These are phyloP conservation scores for Chrysosphaeria jannelii DNA, from an alignment of 2,329 filamentous ascomycete genomes.

Conservation along the genomic window DNA sequence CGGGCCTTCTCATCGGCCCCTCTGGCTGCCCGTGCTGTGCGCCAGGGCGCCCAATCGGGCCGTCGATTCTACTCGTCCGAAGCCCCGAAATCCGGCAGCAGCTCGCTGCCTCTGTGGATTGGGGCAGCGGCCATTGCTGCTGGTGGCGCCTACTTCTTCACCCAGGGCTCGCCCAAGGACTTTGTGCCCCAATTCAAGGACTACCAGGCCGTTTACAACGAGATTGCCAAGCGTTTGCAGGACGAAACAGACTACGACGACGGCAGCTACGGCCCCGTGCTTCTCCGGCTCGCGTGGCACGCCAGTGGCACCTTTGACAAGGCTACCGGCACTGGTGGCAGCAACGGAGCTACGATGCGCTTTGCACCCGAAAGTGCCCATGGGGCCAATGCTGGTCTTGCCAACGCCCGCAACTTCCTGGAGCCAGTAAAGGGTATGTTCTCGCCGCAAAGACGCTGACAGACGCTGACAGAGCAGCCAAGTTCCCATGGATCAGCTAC, in stretches of 20 bases:
- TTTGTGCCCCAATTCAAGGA: conserved; percentile 49
- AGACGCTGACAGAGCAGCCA: conserved; percentile 12
- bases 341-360: conserved; percentile 92
- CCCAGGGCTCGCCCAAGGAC: conserved; percentile 17
- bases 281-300: conserved; percentile 83
- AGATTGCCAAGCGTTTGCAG: conserved; percentile 48
- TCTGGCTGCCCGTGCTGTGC: conserved; percentile 35
- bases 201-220: conserved; percentile 88
- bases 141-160: conserved; percentile 35
- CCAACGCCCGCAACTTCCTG: conserved; percentile 67
- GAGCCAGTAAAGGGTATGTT: conserved; percentile 57
- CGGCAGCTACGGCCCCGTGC: conserved; percentile 77
- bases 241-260: conserved; percentile 92
- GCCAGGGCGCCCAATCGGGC: conserved; percentile 17
- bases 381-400: conserved; percentile 77
- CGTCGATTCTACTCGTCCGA: conserved; percentile 58
- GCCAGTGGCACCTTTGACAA: conserved; percentile 76
- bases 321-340: conserved; percentile 64
- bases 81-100: conserved; percentile 16
- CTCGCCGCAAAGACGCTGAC: background rate
- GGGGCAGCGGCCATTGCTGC: conserved; percentile 29
- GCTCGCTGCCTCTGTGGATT: conserved; percentile 21
- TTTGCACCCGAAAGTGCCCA: conserved; percentile 72
- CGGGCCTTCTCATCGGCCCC: conserved; percentile 16
- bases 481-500: conserved; percentile 89